Conservation (phyloP, 106 monocot species). For the Dioscorea dumetorum region DNA sequence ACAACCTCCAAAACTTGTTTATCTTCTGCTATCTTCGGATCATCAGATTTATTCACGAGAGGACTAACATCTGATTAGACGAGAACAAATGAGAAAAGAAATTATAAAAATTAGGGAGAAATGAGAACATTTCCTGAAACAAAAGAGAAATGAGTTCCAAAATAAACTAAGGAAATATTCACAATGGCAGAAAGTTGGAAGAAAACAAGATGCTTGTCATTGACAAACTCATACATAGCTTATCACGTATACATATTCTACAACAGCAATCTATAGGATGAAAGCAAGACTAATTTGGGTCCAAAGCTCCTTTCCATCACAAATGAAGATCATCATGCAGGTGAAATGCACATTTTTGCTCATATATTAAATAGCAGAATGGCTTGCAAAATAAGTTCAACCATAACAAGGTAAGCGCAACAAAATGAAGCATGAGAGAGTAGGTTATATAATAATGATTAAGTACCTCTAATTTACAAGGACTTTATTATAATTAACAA, state of each 20-base stretch:
- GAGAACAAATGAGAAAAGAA: background rate
- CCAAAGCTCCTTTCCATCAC: too few species aligned
- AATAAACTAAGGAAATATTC: too few species aligned
- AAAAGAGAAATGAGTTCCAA: background rate
- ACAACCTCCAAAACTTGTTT: slow-evolving; percentile 59
- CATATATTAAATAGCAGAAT: too few species aligned
- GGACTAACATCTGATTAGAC: slow-evolving; percentile 57
- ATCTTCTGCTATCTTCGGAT: slow-evolving; percentile 34
- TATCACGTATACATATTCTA: background rate
- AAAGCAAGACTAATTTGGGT: too few species aligned
- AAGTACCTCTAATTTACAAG: too few species aligned
- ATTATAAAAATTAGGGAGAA: background rate
- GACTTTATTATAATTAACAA: too few species aligned
- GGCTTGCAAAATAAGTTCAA: too few species aligned
- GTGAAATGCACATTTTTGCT: too few species aligned
- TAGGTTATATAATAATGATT: too few species aligned
- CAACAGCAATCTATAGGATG: background rate
- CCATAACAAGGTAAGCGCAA: too few species aligned
- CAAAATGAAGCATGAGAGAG: too few species aligned
- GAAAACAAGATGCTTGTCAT: background rate
- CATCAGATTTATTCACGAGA: slow-evolving; percentile 50
- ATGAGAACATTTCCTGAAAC: background rate
- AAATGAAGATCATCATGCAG: too few species aligned
- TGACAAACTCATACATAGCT: background rate
- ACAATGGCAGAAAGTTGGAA: background rate